phyloP scores from a whole-genome alignment of 306 rosid species.

The Rosa multiflora region DNA sequence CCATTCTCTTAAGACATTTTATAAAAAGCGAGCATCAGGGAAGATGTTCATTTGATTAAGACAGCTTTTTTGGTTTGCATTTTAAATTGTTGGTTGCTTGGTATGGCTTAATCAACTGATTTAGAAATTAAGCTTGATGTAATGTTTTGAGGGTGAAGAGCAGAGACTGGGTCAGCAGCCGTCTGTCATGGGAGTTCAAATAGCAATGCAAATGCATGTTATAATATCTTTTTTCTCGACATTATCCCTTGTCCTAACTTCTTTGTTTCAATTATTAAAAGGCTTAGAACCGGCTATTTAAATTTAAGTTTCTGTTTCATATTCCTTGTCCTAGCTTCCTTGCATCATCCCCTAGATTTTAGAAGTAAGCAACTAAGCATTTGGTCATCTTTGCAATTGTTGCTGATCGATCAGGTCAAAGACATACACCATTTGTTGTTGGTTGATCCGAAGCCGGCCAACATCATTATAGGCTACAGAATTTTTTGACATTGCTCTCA shows the following conservation, averaged over 20 bases:
- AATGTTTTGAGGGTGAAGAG: background rate
- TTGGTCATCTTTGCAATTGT: background rate
- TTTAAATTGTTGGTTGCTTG: background rate
- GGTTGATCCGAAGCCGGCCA: background rate
- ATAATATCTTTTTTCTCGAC: background rate
- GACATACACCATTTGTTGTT: background rate
- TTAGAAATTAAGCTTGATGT: background rate
- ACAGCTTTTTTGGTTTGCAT: background rate
- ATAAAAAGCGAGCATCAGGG: background rate
- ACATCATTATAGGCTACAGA: background rate
- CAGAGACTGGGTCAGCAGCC: background rate
- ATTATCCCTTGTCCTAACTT: background rate
- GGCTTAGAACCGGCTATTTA: background rate
- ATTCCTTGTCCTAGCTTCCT: background rate
- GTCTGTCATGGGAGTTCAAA: background rate
- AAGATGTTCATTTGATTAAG: background rate
- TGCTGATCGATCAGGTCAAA: background rate
- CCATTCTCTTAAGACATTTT: background rate
- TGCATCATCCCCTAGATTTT: background rate
- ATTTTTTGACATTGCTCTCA: background rate
- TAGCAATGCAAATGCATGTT: background rate
- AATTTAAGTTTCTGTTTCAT: background rate
- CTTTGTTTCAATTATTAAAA: background rate
- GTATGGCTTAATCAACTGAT: background rate
- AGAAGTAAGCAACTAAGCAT: background rate